Evolutionary conservation across 257 asterid species (phyloP).

Genomic region (Solanum chilense): DNA sequence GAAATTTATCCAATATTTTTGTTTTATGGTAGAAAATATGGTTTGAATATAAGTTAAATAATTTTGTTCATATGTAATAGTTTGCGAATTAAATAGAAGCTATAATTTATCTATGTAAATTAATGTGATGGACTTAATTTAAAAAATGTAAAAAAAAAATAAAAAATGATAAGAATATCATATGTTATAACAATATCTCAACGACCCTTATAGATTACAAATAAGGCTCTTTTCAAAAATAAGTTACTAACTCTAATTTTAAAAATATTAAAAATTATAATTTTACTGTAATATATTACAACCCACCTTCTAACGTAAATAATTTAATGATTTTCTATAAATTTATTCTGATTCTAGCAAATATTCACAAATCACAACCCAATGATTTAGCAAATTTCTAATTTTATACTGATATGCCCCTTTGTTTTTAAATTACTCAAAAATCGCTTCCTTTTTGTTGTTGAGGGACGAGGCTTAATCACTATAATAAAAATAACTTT

Average conservation of each 20-base stretch:
- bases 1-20: not conserved
- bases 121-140: not conserved
- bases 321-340: not conserved
- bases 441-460: not conserved
- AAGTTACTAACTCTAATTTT: not conserved
- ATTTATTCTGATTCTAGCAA: not conserved
- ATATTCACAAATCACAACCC: not conserved
- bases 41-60: not conserved
- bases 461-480: not conserved
- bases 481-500: too few species aligned
- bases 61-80: not conserved
- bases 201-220: not conserved
- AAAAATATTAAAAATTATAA: not conserved
- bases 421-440: not conserved
- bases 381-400: not conserved
- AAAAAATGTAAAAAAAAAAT: fast-evolving
- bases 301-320: not conserved
- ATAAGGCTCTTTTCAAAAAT: not conserved
- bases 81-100: fast-evolving
- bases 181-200: not conserved
- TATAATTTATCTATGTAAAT: too few species aligned
- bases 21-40: not conserved
- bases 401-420: not conserved
- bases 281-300: not conserved
- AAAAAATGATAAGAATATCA: fast-evolving